Evolutionary conservation across 148 eudicot species (phyloP).

Genomic region (Dysphania ambrosioides): DNA sequence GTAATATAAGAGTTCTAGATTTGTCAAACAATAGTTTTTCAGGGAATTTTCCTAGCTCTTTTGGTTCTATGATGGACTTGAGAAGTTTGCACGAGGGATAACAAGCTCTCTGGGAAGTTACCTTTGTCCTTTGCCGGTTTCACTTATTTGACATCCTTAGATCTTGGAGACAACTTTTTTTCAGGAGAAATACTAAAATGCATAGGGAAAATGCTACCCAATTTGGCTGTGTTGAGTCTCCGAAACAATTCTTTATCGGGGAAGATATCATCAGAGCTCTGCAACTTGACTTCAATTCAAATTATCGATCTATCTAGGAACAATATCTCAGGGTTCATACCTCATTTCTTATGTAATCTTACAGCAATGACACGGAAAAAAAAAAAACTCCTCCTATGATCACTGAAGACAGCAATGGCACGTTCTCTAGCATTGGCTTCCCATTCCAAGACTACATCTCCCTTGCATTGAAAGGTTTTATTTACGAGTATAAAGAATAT

Average conservation of each 20-base stretch:
- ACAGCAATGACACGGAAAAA: constrained; percentile 19
- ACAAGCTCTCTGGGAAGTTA: constrained; percentile 19
- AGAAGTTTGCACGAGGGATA: constrained; percentile 16
- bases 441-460: constrained; percentile 21
- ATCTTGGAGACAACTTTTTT: constrained; percentile 25
- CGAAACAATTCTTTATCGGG: constrained; percentile 22
- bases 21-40: constrained; percentile 21
- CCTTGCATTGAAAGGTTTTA: constrained; percentile 23
- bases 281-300: constrained; percentile 18
- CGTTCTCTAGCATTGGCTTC: constrained; percentile 14
- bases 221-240: constrained; percentile 20
- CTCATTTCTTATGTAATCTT: constrained; percentile 20
- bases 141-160: constrained; percentile 9
- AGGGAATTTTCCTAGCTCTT: constrained; percentile 17
- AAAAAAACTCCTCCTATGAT: constrained; percentile 10
- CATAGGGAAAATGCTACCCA: background rate
- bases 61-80: background rate
- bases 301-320: constrained; percentile 25
- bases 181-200: constrained; percentile 18
- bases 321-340: constrained; percentile 17
- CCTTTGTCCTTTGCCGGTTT: constrained; percentile 8
- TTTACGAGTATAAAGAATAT: constrained; percentile 13
- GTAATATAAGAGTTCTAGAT: background rate
- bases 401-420: background rate
- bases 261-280: constrained; percentile 15